Evolutionary conservation across 352 stramenopile species (phyloP).

Genomic region (Phytophthora multivora): DNA sequence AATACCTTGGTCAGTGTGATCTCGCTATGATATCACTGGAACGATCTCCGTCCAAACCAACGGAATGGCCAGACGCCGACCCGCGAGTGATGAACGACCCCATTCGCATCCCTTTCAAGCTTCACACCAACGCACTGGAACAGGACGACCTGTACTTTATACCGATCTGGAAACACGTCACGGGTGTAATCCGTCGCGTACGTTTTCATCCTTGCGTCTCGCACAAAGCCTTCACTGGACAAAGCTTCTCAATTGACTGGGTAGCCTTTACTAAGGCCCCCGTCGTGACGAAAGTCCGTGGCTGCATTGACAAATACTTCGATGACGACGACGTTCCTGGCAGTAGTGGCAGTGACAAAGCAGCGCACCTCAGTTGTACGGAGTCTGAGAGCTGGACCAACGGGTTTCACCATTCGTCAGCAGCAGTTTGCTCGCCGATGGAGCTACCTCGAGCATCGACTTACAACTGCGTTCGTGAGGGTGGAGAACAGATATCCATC

Average conservation of each 20-base stretch:
- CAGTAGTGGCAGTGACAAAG: slow-evolving; percentile 9
- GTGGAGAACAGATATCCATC: slow-evolving; percentile 61
- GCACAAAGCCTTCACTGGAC: slow-evolving; percentile 36
- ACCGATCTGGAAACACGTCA: slow-evolving; percentile 64
- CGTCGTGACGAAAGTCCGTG: slow-evolving; percentile 73
- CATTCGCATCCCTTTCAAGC: slow-evolving; percentile 60
- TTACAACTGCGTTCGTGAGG: slow-evolving; percentile 72
- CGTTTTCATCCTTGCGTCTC: slow-evolving; percentile 62
- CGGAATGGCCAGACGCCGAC: slow-evolving; percentile 36
- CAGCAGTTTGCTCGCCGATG: slow-evolving; percentile 53
- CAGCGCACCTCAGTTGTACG: slow-evolving; percentile 51
- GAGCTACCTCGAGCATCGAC: slow-evolving; percentile 58
- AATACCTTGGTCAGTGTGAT: slow-evolving; percentile 61
- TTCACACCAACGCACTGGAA: slow-evolving; percentile 24
- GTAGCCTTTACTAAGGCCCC: slow-evolving; percentile 73
- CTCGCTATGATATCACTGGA: slow-evolving; percentile 60
- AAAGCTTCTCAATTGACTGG: slow-evolving; percentile 78
- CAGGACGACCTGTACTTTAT: slow-evolving; percentile 66
- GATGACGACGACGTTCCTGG: slow-evolving; percentile 19
- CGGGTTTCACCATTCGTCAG: slow-evolving; percentile 43
- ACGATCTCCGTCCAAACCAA: slow-evolving; percentile 33
- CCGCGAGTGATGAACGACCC: slow-evolving; percentile 51
- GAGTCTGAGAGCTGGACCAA: slow-evolving; percentile 50
- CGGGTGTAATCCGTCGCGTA: slow-evolving; percentile 61
- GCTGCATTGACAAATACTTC: slow-evolving; percentile 82